Evolutionary conservation across 2,329 filamentous ascomycete genomes (phyloP).

Genomic region (Fusarium neocosmosporiellum): DNA sequence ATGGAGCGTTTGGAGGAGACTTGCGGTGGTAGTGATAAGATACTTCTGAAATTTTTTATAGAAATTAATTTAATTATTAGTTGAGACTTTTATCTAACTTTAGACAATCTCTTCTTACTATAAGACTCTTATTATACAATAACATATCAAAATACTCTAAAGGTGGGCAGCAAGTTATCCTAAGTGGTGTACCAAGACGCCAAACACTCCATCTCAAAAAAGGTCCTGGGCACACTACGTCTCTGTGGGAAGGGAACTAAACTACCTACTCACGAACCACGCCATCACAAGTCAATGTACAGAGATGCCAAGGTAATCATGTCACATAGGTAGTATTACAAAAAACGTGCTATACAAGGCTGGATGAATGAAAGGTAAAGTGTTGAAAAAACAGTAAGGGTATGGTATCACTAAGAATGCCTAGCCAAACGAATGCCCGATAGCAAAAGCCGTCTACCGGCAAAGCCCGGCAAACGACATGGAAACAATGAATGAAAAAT

Average conservation of each 20-base stretch:
- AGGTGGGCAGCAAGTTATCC: background rate
- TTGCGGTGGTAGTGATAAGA: background rate
- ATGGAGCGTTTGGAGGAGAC: background rate
- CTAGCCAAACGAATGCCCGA: constrained; percentile 43
- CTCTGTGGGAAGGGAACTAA: background rate
- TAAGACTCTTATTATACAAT: background rate
- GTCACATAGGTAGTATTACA: constrained; percentile 34
- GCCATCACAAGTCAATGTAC: background rate
- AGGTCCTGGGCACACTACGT: background rate
- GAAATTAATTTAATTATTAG: background rate
- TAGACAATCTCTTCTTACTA: background rate
- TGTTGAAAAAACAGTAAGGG: constrained; percentile 39
- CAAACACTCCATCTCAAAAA: too few relatives aligned
- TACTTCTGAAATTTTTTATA: background rate
- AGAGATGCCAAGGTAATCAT: constrained; percentile 19
- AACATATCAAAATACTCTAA: background rate
- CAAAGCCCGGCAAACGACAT: constrained; percentile 28
- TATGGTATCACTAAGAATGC: constrained; percentile 51
- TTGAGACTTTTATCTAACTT: background rate
- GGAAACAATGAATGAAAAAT: constrained; percentile 25
- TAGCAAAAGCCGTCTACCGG: constrained; percentile 31
- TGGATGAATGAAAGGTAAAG: constrained; percentile 16
- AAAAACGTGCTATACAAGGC: constrained; percentile 30
- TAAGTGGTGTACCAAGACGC: too few relatives aligned
- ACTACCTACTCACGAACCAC: background rate